These are phyloP conservation scores for Athelia sp. DNA, from an alignment of 1,284 basidiomycete genomes.

Conservation along the genomic window DNA sequence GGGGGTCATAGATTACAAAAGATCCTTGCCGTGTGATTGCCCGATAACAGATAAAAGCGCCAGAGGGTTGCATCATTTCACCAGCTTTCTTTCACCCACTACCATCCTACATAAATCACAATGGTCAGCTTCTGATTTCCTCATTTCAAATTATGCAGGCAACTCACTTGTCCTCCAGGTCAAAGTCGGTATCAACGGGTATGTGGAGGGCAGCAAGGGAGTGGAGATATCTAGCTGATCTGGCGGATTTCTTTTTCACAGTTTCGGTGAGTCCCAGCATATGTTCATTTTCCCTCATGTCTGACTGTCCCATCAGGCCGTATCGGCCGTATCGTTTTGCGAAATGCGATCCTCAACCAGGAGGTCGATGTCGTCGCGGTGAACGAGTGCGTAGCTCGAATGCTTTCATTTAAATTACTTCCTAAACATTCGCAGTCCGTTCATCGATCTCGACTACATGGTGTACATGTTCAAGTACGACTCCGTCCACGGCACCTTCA, in stretches of 20 bases:
- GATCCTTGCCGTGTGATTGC: neutral
- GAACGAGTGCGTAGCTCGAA: slow-evolving; percentile 69
- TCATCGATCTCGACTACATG: slow-evolving; percentile 97
- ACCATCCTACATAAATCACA: neutral
- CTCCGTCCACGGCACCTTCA: slow-evolving; percentile 95
- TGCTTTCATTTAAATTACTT: slow-evolving; percentile 11
- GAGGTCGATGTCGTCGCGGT: slow-evolving; percentile 83
- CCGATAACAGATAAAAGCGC: slow-evolving; percentile 1
- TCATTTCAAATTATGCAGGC: neutral
- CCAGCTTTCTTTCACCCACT: neutral
- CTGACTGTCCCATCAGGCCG: slow-evolving; percentile 55
- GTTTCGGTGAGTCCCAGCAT: slow-evolving; percentile 75
- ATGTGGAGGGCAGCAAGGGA: slow-evolving; percentile 16
- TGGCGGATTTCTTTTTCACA: slow-evolving; percentile 23
- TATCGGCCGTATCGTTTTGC: slow-evolving; percentile 96
- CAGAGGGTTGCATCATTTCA: neutral
- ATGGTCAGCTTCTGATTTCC: neutral
- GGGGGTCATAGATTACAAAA: neutral
- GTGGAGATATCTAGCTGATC: slow-evolving; percentile 14
- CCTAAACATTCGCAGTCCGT: slow-evolving; percentile 54
- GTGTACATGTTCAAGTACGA: slow-evolving; percentile 99
- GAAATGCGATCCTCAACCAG: slow-evolving; percentile 82
- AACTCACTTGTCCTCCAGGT: slow-evolving; percentile 33
- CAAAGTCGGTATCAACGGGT: slow-evolving; percentile 95
- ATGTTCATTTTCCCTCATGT: neutral